Evolutionary conservation across 805 yeast species (phyloP), one percentile per base, ranked within the genome.

Genomic region (Candida michaelii): DNA sequence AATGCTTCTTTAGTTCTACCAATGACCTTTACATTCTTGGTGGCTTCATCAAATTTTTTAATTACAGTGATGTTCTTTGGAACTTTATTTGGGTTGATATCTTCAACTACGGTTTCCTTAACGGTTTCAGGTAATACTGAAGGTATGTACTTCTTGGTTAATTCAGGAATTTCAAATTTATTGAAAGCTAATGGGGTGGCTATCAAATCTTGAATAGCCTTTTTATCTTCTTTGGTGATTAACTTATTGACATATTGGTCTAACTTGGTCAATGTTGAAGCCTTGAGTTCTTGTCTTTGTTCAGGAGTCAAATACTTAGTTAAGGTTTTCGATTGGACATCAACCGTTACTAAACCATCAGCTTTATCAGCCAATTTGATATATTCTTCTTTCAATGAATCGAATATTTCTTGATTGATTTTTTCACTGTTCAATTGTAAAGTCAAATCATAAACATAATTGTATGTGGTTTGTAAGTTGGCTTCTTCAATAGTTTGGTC

Each of bases 401-500:
- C 50, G 11, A 46, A 53, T 23, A 65, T 67, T 7, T 51, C 60
- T 25, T 52, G 49, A 2, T 60, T 36, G 3, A 74, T 48, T 43
- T 72, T 74, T 1, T 63, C 66, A 41, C 65, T 63, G 36, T 58
- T 65, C n/a, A 61, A 47, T 9, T 60, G 49, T 46, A 82, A 61
- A 37, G 71, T 69, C 23, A 69, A 50, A 34, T 74, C 74, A 50
- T 73, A 73, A 11, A 72, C 51, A 41, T 71, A 59, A 52, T 78
- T 75, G 53, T 65, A 72, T 15, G 83, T 80, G 0, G 87, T 73
- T 46, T 81, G 79, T 33, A 65, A 68, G 51, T 73, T 73, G 2
- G 95, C 83, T 44, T 81, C 89, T 14, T 61, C 64, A 14, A 71
- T 44, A 0, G 72, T 34, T 48, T 76, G 71, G n/a, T 91, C 95